Percentiles rank a stretch among this genome's conserved stretches.
phyloP scores from a whole-genome alignment of 768 basidiomycete genomes.

The Strobilomyces dryophilus region DNA sequence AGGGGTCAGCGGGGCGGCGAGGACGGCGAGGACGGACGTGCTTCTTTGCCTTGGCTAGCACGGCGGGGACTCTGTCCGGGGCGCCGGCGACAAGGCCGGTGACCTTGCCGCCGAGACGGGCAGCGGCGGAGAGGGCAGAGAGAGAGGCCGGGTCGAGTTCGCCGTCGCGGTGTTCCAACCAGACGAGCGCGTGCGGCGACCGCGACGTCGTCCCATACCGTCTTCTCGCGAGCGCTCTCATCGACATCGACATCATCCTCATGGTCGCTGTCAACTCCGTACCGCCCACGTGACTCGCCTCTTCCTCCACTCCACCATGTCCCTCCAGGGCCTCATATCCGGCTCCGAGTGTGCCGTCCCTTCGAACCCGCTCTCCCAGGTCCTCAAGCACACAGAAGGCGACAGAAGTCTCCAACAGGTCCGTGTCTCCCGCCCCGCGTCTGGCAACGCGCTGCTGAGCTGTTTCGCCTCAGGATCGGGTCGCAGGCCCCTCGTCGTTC shows the following conservation, averaged over 20 bases:
- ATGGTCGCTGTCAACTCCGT: too few species aligned
- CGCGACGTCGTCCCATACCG: constrained; percentile 51
- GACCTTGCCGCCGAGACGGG: constrained; percentile 80
- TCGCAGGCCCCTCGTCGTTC: constrained; percentile 69
- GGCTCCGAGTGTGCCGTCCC: constrained; percentile 86
- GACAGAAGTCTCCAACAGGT: constrained; percentile 89
- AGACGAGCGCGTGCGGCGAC: constrained; percentile 76
- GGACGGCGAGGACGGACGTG: constrained; percentile 31
- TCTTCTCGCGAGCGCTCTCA: constrained; percentile 30
- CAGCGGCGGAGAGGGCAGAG: constrained; percentile 89
- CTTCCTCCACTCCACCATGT: constrained; percentile 40
- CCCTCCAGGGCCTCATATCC: constrained; percentile 75
- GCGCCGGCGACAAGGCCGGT: constrained; percentile 74
- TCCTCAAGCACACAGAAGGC: constrained; percentile 85
- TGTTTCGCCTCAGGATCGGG: constrained; percentile 52
- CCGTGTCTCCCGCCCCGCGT: constrained; percentile 11
- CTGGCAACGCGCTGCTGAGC: not conserved
- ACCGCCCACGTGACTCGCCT: too few species aligned
- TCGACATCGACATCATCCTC: constrained; percentile 6
- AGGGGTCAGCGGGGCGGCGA: constrained; percentile 4
- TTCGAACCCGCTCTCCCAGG: constrained; percentile 82
- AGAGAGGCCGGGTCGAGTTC: constrained; percentile 80
- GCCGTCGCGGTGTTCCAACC: constrained; percentile 83
- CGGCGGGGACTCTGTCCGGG: constrained; percentile 57
- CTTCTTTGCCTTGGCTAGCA: constrained; percentile 81